Base-by-base conservation (phyloP, 257 asterid genomes). In the Solanum dulcamara region DNA sequence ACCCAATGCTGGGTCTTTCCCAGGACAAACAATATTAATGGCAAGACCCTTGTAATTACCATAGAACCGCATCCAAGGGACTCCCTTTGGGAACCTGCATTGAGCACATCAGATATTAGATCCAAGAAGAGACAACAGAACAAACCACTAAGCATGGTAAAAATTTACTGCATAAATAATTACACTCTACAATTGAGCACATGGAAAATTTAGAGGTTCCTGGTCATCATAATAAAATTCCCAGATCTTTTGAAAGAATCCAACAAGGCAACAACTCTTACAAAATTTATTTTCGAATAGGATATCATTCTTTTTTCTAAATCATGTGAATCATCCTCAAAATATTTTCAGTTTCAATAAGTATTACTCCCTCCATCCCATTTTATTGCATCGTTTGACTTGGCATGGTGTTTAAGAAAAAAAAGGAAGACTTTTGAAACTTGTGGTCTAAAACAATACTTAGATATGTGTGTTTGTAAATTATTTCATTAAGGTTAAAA, bases 51-150 rank as follows among this genome's bases (percentile, higher is more conserved):
- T 94, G 85, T 93, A 94, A 83, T 89, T 90, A 26, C 99, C 99
- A 51, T 35, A 87, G 91, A 92, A 95, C 84, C 94, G 91, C 90
- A 95, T 91, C 99, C 99, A 97, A 14, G 99, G 99, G 33, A 94
- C 98, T 44, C 97, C 98, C 85, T 93, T 90, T 0, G 99, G 98
- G 64, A 93, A 97, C 91, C 99, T 97, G 93, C 91, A 35, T 46
- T 38, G 82, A 55, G 55, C 50, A 86, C 22, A 48, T 10, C 67
- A 44, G 51, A 40, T n/a, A 32, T 46, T 75, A 50, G 68, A 60
- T 60, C 40, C 15, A 37, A 44, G 55, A 33, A 37, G 50, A 26
- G 91, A 86, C 85, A 89, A 30, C 60, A 32, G 67, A 75, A 33
- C 79, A 32, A 83, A 40, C 30, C 64, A 18, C 44, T 26, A 28